Conservation (phyloP, 768 basidiomycete genomes). For the Kwoniella newhampshirensis region DNA sequence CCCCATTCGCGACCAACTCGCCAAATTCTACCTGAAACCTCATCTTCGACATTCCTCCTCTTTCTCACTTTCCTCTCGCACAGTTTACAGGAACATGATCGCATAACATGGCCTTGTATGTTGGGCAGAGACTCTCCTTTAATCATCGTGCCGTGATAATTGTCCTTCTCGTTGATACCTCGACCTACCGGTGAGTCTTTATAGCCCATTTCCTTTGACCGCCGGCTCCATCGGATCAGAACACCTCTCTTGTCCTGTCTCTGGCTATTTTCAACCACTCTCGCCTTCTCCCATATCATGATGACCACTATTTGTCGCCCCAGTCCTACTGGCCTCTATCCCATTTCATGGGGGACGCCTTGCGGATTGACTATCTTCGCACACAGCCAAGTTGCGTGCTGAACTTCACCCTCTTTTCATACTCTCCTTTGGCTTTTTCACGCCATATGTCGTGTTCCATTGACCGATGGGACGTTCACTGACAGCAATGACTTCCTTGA, state of each 20-base stretch:
- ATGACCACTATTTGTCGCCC: constrained; percentile 44
- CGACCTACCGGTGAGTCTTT: too few species aligned
- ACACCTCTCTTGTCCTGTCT: neutral
- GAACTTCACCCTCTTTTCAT: constrained; percentile 22
- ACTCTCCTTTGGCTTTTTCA: neutral
- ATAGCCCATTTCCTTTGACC: too few species aligned
- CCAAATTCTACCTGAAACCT: too few species aligned
- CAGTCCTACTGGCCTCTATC: constrained; percentile 50
- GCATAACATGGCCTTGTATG: too few species aligned
- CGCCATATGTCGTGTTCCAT: neutral
- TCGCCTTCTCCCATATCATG: constrained; percentile 13
- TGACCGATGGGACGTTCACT: neutral
- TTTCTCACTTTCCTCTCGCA: too few species aligned
- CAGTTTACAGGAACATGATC: too few species aligned
- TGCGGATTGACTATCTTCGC: constrained; percentile 41
- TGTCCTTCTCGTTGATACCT: too few species aligned
- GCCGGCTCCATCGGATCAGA: neutral
- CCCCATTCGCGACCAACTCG: too few species aligned
- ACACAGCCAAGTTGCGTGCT: constrained; percentile 41
- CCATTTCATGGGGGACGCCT: constrained; percentile 36
- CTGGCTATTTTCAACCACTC: neutral
- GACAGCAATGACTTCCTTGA: too few species aligned
- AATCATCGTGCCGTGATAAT: too few species aligned
- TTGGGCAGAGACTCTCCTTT: too few species aligned
- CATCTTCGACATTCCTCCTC: too few species aligned